These are phyloP conservation scores for Tillandsia fasciculata DNA, from an alignment of 176 grass and related monocot species.

Conservation along the genomic window DNA sequence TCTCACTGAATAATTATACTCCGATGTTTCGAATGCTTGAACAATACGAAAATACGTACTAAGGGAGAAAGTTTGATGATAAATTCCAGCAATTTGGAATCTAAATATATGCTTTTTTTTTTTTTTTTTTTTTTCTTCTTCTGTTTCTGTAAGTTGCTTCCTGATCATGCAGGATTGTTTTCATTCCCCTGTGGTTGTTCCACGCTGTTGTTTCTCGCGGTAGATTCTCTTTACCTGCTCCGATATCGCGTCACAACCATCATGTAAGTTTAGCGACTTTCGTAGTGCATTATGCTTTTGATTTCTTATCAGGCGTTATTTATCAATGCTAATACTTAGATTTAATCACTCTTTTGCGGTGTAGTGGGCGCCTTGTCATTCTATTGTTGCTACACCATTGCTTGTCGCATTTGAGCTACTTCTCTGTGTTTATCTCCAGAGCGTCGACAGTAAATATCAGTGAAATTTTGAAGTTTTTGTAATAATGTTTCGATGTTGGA, in stretches of 20 bases:
- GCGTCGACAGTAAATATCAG: conserved; percentile 25
- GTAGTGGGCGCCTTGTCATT: conserved; percentile 53
- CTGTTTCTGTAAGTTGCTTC: too few species aligned
- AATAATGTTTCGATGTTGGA: too few species aligned
- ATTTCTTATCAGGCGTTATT: not conserved
- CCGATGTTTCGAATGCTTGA: too few species aligned
- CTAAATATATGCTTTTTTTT: conserved; percentile 4
- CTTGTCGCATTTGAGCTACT: conserved; percentile 69
- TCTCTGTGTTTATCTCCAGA: conserved; percentile 59
- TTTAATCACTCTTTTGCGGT: conserved; percentile 9
- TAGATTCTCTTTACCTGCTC: conserved; percentile 56
- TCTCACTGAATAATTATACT: too few species aligned
- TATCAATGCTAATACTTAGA: not conserved
- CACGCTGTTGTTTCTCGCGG: conserved; percentile 44
- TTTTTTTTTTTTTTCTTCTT: too few species aligned
- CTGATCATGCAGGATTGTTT: conserved; percentile 42
- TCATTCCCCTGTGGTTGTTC: conserved; percentile 57
- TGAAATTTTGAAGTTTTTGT: conserved; percentile 1
- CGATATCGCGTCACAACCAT: conserved; percentile 25
- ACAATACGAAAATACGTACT: not conserved
- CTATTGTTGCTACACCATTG: conserved; percentile 50
- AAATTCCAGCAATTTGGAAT: not conserved
- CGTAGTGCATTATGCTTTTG: not conserved
- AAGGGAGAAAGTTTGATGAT: not conserved
- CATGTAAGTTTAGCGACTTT: conserved; percentile 26